Evolutionary conservation across 2,329 filamentous ascomycete species (phyloP), one percentile per base, ranked within the genome.

Genomic region (Madurella mycetomatis): DNA sequence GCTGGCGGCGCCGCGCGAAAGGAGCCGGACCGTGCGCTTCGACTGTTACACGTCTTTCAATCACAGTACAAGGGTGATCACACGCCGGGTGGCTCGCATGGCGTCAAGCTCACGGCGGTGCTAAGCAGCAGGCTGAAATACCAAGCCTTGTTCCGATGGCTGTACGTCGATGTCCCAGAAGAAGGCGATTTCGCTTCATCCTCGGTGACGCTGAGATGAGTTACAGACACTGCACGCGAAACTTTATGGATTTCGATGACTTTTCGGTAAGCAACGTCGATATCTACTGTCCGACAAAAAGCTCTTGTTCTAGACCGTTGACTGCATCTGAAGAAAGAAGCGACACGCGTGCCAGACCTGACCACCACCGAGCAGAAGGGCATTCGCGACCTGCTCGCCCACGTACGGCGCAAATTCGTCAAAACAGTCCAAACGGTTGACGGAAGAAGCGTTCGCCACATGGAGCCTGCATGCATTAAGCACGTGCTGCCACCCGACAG

Each of bases 401-500:
- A 72, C 12, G 68, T 76, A 7, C 73, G 71, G 17, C 69, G 67
- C 34, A 64, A 64, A 2, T 69, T 61, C 12, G 63, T 73, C 41
- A 75, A 72, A 50, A 64, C 68, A 0, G 63, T 70, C 13, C 69
- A 69, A 11, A 72, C 72, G 1, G 64, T 70, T 1, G 69, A 70
- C 30, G 72, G 72, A 9, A 62, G 53, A 7, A 72, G 67, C 39
- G 73, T 76, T 9, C 67, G 68, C 4, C 71, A 74, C 41, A 69
- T 77, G 66, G 72, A 75, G 30, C 73, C 75, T 1, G 64, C 63
- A 18, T 67, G 64, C 17, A 60, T 75, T n/a, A 68, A 74, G n/a
- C 60, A 72, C 5, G 54, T 66, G 3, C 64, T 76, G 4, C 56
- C 62, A 1, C 49, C 51, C 1, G 60, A 65, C 15, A 59, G 56